Evolutionary conservation across 768 basidiomycete species (phyloP), one percentile per base, ranked within the genome.

Genomic region (Suillus fuscotomentosus): DNA sequence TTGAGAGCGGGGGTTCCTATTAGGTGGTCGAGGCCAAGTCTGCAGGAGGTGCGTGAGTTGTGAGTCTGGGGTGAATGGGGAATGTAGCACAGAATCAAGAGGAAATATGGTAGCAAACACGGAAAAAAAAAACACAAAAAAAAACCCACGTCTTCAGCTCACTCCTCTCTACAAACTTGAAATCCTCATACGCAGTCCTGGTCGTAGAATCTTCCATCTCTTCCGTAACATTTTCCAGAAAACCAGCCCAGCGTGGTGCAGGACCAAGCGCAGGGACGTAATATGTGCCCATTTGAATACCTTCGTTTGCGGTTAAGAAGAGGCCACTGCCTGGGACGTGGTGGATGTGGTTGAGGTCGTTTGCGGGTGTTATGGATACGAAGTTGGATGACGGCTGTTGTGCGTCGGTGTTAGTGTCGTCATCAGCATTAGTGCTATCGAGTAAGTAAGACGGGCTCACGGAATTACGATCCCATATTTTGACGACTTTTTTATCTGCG

Each of bases 201-300:
- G 82, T 83, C 10, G 84, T 88, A 71, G 91, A 89, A 73, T 94
- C 94, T 72, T 99, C 97, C 89, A 99, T 90, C 73, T 99, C 97
- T 76, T 99, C 97, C 0, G 97, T 99, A 73, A 99, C 92, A 70
- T 95, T 94, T 78, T 99, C 97, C 64, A 99, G 87, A 88, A 99
- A 99, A 72, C 90, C 90, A 42, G 94, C 94, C 97, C 97, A 99
- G 68, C 88, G 87, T 5, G 97, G 97, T 11, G 97, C 97, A 3
- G 96, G 95, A 0, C 97, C 97, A 14, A 99, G 87, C 71, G 97
- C 94, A 13, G 97, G 97, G 55, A 99, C 88, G 74, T 95, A 99
- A 77, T 93, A 99, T 5, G 91, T 89, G 34, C 87, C 91, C 90
- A 99, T 92, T 70, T 94, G 92, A 60, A 97, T 94, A n/a, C 94